Percentiles rank a stretch among this genome's conserved stretches.
phyloP scores from a whole-genome alignment of 768 basidiomycete genomes.

The Mycena filopes region DNA sequence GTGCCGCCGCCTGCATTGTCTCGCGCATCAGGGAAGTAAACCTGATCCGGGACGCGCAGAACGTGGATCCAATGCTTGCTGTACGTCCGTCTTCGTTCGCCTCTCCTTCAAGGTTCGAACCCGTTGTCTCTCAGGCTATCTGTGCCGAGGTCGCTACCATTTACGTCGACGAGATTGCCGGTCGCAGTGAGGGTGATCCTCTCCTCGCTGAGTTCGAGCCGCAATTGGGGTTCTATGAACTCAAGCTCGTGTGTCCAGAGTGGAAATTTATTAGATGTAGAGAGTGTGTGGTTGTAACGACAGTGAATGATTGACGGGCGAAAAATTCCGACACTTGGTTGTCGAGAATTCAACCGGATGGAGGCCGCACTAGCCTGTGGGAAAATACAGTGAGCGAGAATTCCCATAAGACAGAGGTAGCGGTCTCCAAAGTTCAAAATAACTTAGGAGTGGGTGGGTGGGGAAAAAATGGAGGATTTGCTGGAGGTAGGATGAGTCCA shows the following conservation, averaged over 20 bases:
- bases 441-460: too few species aligned
- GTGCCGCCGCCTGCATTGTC: conserved; percentile 16
- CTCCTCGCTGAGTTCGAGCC: too few species aligned
- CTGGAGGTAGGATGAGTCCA: background rate
- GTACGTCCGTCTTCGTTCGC: too few species aligned
- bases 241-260: too few species aligned
- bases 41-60: background rate
- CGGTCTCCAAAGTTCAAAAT: too few species aligned
- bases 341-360: conserved; percentile 3
- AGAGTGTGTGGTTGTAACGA: too few species aligned
- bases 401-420: background rate
- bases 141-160: conserved; percentile 12
- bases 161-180: conserved; percentile 17
- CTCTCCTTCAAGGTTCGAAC: too few species aligned
- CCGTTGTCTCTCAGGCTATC: too few species aligned
- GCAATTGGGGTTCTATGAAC: too few species aligned
- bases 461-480: too few species aligned
- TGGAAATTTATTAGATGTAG: too few species aligned
- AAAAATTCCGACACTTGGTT: background rate
- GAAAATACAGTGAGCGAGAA: conserved; percentile 15
- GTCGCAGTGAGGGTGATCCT: too few species aligned
- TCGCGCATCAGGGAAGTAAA: background rate
- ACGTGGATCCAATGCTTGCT: conserved; percentile 19
- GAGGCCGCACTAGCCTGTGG: conserved; percentile 13
- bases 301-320: background rate